Evolutionary conservation across 2,329 filamentous ascomycete species (phyloP).

Genomic region (Hawksworthiomyces lignivorus): DNA sequence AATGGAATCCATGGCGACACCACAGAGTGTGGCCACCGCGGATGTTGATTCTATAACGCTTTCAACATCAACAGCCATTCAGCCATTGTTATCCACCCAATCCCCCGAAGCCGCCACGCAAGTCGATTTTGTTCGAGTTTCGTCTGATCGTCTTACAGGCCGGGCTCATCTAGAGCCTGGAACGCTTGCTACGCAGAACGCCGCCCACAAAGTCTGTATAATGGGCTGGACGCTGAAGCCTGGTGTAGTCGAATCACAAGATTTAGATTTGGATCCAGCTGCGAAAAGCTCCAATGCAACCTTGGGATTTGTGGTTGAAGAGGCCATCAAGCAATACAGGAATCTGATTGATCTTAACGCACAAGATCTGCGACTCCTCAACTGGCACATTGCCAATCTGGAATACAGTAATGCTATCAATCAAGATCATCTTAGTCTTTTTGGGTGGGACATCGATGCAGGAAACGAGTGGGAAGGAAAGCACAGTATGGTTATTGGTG

Average conservation of each 20-base stretch:
- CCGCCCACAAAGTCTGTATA: constrained; percentile 65
- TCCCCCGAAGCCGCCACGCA: constrained; percentile 29
- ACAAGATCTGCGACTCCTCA: constrained; percentile 82
- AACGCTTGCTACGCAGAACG: constrained; percentile 60
- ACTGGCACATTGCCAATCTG: constrained; percentile 97
- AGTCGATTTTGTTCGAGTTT: constrained; percentile 53
- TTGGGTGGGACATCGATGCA: constrained; percentile 93
- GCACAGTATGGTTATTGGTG: constrained; percentile 87
- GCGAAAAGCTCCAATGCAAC: constrained; percentile 61
- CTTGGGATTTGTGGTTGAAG: constrained; percentile 83
- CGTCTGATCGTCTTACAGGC: constrained; percentile 62
- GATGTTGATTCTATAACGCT: too few relatives aligned
- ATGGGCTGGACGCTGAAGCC: constrained; percentile 77
- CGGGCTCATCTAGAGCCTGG: constrained; percentile 65
- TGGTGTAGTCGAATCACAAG: constrained; percentile 53
- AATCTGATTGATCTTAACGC: constrained; percentile 73
- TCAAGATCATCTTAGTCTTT: constrained; percentile 76
- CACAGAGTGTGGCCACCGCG: neutral
- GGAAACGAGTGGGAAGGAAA: constrained; percentile 96
- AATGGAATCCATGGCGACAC: neutral
- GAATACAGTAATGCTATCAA: constrained; percentile 96
- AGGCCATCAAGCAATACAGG: constrained; percentile 83
- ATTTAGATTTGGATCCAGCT: constrained; percentile 62
- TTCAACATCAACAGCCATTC: neutral
- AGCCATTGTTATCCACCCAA: neutral